Conservation (phyloP, 208 protist genomes). For the Wallacemonas sp. region DNA sequence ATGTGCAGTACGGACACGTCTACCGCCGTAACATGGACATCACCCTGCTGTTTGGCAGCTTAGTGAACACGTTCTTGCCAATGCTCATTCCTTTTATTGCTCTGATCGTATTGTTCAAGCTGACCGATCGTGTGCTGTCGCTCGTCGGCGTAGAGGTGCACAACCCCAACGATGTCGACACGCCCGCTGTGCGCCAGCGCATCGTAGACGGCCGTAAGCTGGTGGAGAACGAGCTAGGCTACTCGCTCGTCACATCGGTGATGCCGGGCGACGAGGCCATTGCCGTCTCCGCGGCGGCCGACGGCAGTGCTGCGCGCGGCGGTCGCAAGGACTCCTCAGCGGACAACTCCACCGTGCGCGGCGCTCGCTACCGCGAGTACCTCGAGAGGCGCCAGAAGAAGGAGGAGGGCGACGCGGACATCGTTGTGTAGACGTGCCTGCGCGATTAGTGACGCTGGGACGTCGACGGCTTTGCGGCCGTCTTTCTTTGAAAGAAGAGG, state of each 20-base stretch:
- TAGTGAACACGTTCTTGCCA: conserved; percentile 85
- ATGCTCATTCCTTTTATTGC: conserved; percentile 86
- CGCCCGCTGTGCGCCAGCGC: conserved; percentile 65
- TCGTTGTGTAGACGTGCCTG: not conserved
- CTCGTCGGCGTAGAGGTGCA: conserved; percentile 78
- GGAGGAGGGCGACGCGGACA: conserved; percentile 9
- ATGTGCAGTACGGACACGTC: conserved; percentile 88
- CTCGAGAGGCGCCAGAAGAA: conserved; percentile 39
- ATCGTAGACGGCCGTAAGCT: conserved; percentile 78
- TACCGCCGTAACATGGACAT: conserved; percentile 90
- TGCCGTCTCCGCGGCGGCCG: not conserved
- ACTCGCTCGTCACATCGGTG: conserved; percentile 47
- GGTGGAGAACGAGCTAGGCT: conserved; percentile 67
- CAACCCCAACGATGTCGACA: conserved; percentile 74
- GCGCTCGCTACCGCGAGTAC: conserved; percentile 75
- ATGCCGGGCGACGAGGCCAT: conserved; percentile 32
- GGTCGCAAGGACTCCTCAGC: not conserved
- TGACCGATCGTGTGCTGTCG: conserved; percentile 58
- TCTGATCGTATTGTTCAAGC: conserved; percentile 61
- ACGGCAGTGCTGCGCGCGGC: not conserved
- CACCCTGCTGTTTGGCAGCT: conserved; percentile 64
- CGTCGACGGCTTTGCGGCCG: too few species aligned
- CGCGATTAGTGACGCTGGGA: too few species aligned
- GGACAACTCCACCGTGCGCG: conserved; percentile 18
- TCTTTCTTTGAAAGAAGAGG: too few species aligned